Percentiles rank a stretch among this genome's conserved stretches.
Conservation (phyloP, 73 alveolate genomes). For the Breviolum minutum region DNA sequence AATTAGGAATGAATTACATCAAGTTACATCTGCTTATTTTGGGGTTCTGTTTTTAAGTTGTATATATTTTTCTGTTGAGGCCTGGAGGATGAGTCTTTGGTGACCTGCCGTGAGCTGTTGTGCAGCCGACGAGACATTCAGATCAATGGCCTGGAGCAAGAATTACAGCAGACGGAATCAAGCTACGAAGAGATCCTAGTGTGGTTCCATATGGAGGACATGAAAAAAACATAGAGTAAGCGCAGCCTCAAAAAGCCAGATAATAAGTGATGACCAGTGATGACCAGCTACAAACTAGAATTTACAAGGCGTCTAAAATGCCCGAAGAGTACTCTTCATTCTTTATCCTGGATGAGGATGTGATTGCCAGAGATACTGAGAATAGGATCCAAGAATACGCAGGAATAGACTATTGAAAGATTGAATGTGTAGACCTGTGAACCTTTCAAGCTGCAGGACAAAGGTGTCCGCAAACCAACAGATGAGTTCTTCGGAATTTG, state of each 20-base stretch:
- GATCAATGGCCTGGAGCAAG: conserved; percentile 14
- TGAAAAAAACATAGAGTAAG: not conserved
- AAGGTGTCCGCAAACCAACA: conserved; percentile 44
- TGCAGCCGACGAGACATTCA: not conserved
- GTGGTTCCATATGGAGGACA: conserved; percentile 88
- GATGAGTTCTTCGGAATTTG: conserved; percentile 82
- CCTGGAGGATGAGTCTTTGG: conserved; percentile 23
- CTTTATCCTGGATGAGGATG: not conserved
- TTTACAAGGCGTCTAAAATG: not conserved
- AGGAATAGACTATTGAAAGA: no score
- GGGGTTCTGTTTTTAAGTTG: not conserved
- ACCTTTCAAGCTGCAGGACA: conserved; percentile 31
- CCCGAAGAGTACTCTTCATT: not conserved
- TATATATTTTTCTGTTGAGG: not conserved
- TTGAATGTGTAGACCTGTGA: not conserved
- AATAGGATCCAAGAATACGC: no score
- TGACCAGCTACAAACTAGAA: no score
- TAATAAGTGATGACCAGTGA: no score
- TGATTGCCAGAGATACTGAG: no score
- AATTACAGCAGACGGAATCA: conserved; percentile 1
- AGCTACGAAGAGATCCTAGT: conserved; percentile 53
- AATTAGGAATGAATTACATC: no score
- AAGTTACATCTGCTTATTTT: no score
- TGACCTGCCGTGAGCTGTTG: conserved; percentile 1
- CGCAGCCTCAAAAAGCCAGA: not conserved